phyloP scores from a whole-genome alignment of 768 basidiomycete species.

The Leccinum olivaceopallidum region DNA sequence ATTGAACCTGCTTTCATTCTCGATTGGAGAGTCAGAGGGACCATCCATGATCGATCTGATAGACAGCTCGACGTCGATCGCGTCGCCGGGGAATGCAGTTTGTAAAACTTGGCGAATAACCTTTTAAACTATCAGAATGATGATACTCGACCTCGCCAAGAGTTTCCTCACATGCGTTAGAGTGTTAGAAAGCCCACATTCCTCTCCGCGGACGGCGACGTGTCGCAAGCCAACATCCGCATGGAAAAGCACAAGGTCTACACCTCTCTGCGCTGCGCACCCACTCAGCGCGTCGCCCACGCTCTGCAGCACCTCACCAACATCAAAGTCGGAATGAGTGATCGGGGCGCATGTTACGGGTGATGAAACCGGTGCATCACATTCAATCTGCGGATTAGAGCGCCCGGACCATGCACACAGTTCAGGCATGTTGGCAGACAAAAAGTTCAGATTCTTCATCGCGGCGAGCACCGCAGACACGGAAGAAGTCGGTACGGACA shows the following conservation, averaged over 20 bases:
- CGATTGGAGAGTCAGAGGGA: slow-evolving; percentile 26
- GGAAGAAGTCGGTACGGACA: slow-evolving; percentile 85
- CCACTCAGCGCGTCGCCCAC: slow-evolving; percentile 89
- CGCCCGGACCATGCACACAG: slow-evolving; percentile 23
- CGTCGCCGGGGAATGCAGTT: slow-evolving; percentile 70
- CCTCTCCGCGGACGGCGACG: slow-evolving; percentile 81
- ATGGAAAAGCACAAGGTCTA: slow-evolving; percentile 90
- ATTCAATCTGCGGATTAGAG: slow-evolving; percentile 17
- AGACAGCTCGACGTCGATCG: slow-evolving; percentile 82
- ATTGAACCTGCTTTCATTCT: slow-evolving; percentile 22
- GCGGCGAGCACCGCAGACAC: slow-evolving; percentile 87
- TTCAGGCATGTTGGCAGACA: slow-evolving; percentile 79
- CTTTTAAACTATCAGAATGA: slow-evolving; percentile 42
- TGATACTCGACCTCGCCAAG: slow-evolving; percentile 1
- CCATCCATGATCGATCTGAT: slow-evolving; percentile 39
- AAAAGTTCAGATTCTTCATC: slow-evolving; percentile 93
- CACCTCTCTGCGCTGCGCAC: slow-evolving; percentile 76
- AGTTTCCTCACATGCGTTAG: slow-evolving; percentile 74
- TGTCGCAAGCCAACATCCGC: slow-evolving; percentile 88
- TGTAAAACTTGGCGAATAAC: slow-evolving; percentile 80
- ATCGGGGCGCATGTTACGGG: slow-evolving; percentile 18
- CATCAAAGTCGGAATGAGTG: slow-evolving; percentile 72
- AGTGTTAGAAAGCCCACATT: slow-evolving; percentile 78
- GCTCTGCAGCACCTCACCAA: slow-evolving; percentile 87
- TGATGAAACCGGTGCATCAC: slow-evolving; percentile 21